These are phyloP conservation scores for Populus hybrid DNA, from an alignment of 441 rosid species.

Conservation along the genomic window DNA sequence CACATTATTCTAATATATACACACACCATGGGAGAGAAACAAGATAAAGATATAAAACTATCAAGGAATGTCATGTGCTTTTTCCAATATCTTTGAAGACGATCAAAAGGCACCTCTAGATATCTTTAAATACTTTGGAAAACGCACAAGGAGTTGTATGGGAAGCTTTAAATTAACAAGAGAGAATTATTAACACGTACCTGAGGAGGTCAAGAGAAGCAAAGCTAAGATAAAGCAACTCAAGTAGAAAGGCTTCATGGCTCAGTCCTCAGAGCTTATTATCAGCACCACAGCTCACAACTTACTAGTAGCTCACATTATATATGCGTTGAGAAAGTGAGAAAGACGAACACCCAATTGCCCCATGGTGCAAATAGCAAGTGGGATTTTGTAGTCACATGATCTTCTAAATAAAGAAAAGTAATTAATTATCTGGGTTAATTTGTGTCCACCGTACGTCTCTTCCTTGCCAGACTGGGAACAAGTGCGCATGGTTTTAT, in stretches of 20 bases:
- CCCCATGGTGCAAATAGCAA: neutral
- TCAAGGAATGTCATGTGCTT: too few species aligned
- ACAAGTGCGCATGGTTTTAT: neutral
- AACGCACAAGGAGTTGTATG: too few species aligned
- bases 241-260: slow-evolving; percentile 19
- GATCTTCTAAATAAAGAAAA: neutral
- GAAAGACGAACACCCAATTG: neutral
- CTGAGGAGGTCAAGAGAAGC: slow-evolving; percentile 21
- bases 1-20: neutral
- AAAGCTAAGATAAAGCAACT: slow-evolving; percentile 18
- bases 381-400: neutral
- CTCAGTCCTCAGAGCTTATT: neutral
- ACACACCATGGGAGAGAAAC: neutral
- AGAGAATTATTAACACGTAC: neutral
- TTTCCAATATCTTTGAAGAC: too few species aligned
- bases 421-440: too few species aligned
- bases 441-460: too few species aligned
- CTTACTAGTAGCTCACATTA: neutral
- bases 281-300: too few species aligned
- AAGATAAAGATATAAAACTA: too few species aligned
- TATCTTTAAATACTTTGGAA: too few species aligned
- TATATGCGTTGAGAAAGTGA: neutral
- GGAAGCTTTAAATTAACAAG: neutral
- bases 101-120: too few species aligned
- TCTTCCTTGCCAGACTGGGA: neutral